phyloP scores from a whole-genome alignment of 2,329 filamentous ascomycete genomes.

The Xylariomycetidae sp. region DNA sequence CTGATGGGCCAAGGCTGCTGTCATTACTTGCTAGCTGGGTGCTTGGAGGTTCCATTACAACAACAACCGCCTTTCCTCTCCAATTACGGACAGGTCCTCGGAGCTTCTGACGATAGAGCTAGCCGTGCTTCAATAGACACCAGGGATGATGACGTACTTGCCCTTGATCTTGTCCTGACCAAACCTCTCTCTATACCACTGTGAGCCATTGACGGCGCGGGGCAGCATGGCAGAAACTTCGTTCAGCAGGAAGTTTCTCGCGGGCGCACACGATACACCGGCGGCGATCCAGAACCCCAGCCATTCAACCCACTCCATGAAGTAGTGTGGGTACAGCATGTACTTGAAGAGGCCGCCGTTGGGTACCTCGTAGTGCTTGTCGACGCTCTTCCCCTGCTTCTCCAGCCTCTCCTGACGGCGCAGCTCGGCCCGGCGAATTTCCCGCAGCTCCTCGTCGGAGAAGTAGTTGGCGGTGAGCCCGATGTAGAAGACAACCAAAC shows the following conservation, averaged over 20 bases:
- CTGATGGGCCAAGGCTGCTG: too few relatives aligned
- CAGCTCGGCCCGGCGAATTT: constrained; percentile 71
- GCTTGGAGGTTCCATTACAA: too few relatives aligned
- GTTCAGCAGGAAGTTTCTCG: constrained; percentile 77
- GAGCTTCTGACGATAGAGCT: too few relatives aligned
- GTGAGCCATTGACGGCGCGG: constrained; percentile 71
- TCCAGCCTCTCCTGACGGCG: constrained; percentile 48
- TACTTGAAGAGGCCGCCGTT: constrained; percentile 76
- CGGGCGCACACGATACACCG: constrained; percentile 65
- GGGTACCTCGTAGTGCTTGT: constrained; percentile 86
- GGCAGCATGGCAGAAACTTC: constrained; percentile 89
- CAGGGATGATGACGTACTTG: constrained; percentile 65
- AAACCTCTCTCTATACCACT: constrained; percentile 87
- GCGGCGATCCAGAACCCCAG: constrained; percentile 77
- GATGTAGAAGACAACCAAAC: constrained; percentile 70
- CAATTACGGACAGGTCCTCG: too few relatives aligned
- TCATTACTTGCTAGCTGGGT: too few relatives aligned
- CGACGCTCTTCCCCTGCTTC: constrained; percentile 44
- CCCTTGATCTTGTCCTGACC: constrained; percentile 73
- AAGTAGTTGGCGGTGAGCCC: constrained; percentile 79
- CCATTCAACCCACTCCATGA: constrained; percentile 98
- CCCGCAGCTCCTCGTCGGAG: constrained; percentile 84
- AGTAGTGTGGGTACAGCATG: constrained; percentile 86
- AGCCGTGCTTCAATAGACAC: constrained; percentile 26
- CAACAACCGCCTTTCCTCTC: too few relatives aligned